Conservation (phyloP, 352 stramenopile genomes). For the Peronosclerospora sorghi region DNA sequence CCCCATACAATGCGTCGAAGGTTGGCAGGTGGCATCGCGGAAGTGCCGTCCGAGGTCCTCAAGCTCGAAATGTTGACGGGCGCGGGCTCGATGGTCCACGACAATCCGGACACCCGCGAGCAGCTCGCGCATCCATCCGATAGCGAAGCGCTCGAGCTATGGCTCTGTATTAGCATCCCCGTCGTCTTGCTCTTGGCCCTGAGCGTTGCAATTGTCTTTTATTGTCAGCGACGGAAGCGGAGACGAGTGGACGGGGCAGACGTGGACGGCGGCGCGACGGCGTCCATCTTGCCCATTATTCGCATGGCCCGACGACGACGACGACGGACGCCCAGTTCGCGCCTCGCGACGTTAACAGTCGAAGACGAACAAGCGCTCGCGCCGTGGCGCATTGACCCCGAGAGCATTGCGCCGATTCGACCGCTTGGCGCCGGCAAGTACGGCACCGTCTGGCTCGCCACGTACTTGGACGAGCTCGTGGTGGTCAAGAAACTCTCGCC, state of each 20-base stretch:
- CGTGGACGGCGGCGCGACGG: too few relatives aligned
- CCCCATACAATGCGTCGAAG: conserved; percentile 19
- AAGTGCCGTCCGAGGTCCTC: conserved; percentile 4
- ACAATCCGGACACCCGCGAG: not conserved
- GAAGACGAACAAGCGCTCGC: conserved; percentile 48
- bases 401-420: conserved; percentile 20
- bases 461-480: conserved; percentile 31
- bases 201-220: conserved; percentile 16
- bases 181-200: conserved; percentile 13
- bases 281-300: too few relatives aligned
- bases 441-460: conserved; percentile 42
- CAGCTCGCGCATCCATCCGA: not conserved
- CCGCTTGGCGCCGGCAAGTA: conserved; percentile 28
- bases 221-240: conserved; percentile 10
- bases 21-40: conserved; percentile 7
- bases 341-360: conserved; percentile 7
- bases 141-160: conserved; percentile 11
- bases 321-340: not conserved
- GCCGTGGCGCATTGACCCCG: conserved; percentile 35
- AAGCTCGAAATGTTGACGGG: conserved; percentile 2
- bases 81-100: not conserved
- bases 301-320: too few relatives aligned
- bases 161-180: conserved; percentile 24
- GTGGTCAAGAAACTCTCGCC: conserved; percentile 42
- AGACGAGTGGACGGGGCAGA: not conserved